Evolutionary conservation across 352 stramenopile genomes (phyloP).

Genomic region (Phytophthora tubulina): DNA sequence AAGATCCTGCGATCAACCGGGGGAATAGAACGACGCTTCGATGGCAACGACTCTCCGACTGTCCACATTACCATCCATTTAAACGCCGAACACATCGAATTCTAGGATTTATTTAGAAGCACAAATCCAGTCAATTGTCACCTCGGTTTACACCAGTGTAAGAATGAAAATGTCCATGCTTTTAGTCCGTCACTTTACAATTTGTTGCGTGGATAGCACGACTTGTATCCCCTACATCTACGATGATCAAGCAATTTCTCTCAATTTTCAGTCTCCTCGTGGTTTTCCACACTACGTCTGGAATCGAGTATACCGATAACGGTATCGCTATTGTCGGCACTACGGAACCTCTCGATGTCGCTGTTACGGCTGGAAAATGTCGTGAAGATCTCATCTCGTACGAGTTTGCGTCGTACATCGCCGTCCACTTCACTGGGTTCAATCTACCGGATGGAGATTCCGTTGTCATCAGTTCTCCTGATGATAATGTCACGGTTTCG

Average conservation of each 20-base stretch:
- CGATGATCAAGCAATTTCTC: constrained; percentile 30
- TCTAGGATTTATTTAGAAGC: constrained; percentile 20
- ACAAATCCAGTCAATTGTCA: constrained; percentile 25
- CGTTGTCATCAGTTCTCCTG: constrained; percentile 55
- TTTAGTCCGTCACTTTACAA: constrained; percentile 37
- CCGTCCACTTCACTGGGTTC: constrained; percentile 63
- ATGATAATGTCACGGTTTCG: constrained; percentile 28
- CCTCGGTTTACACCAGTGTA: constrained; percentile 21
- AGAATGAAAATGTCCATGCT: not conserved
- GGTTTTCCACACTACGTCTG: constrained; percentile 14
- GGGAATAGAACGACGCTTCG: constrained; percentile 32
- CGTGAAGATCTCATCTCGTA: constrained; percentile 52
- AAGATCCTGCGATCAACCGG: constrained; percentile 16
- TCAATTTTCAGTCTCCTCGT: constrained; percentile 17
- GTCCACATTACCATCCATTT: constrained; percentile 1
- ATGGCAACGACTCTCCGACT: constrained; percentile 7
- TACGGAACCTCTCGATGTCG: constrained; percentile 42
- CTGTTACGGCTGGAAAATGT: constrained; percentile 34
- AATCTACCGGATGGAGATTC: constrained; percentile 61
- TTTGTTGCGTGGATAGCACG: constrained; percentile 21
- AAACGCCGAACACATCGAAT: constrained; percentile 19
- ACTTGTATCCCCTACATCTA: constrained; percentile 16
- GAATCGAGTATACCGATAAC: constrained; percentile 43
- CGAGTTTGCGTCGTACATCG: constrained; percentile 62
- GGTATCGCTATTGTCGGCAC: constrained; percentile 52